Percentiles rank a stretch among this genome's conserved stretches.
These are phyloP conservation scores for Platanthera zijinensis DNA, from an alignment of 106 monocot genomes.

Conservation along the genomic window DNA sequence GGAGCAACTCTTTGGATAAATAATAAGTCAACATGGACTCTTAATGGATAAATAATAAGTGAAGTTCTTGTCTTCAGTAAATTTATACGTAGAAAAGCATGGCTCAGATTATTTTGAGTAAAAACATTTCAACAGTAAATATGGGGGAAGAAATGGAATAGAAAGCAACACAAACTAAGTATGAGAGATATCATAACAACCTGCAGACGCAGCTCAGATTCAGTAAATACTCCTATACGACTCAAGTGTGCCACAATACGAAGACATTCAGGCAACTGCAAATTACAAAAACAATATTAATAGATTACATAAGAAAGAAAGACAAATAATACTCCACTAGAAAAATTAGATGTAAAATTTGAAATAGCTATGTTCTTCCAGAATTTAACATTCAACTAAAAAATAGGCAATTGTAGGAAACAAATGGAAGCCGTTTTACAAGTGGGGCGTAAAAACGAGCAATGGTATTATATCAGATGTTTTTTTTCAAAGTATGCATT, in stretches of 20 bases:
- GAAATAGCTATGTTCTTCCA: slow-evolving; percentile 1
- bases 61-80: not conserved
- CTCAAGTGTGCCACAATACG: too few species aligned
- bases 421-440: not conserved
- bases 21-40: too few species aligned
- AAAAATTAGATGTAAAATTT: not conserved
- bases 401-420: not conserved
- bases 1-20: too few species aligned
- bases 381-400: not conserved
- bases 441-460: too few species aligned
- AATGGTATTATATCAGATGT: too few species aligned
- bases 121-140: too few species aligned
- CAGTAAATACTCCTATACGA: slow-evolving; percentile 52
- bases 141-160: not conserved
- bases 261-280: slow-evolving; percentile 74
- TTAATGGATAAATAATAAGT: too few species aligned
- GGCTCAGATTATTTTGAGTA: too few species aligned
- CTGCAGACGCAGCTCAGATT: slow-evolving; percentile 96
- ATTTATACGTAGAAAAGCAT: not conserved
- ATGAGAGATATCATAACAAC: slow-evolving; percentile 18
- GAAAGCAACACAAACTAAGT: not conserved
- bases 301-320: not conserved
- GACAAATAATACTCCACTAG: not conserved
- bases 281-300: slow-evolving; percentile 10
- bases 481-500: too few species aligned